A percentile compares a stretch with the other conserved stretches of the same genome.
These are phyloP conservation scores for Pseudogymnoascus sp. DNA, from an alignment of 2,329 filamentous ascomycete species.

Conservation along the genomic window DNA sequence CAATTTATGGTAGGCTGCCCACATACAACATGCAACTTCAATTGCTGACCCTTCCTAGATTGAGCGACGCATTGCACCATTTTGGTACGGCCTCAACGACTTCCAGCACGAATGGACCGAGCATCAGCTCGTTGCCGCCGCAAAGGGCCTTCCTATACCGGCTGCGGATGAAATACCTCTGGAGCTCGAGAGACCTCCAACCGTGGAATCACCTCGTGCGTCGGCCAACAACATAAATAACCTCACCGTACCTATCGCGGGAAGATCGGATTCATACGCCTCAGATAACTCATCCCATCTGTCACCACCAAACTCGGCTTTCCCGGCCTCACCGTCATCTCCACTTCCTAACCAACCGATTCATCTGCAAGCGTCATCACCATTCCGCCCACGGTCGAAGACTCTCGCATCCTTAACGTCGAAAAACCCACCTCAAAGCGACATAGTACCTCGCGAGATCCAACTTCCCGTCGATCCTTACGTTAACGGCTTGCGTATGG, in stretches of 20 bases:
- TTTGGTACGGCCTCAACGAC: slow-evolving; percentile 90
- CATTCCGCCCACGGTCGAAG: slow-evolving; percentile 78
- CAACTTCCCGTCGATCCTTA: slow-evolving; percentile 72
- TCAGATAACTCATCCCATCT: slow-evolving; percentile 59
- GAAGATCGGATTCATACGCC: slow-evolving; percentile 67
- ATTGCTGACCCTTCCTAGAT: slow-evolving; percentile 51
- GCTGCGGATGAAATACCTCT: slow-evolving; percentile 74
- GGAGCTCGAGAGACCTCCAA: slow-evolving; percentile 48
- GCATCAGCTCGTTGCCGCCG: slow-evolving; percentile 87
- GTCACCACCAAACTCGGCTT: slow-evolving; percentile 53
- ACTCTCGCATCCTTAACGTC: slow-evolving; percentile 77
- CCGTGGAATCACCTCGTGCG: slow-evolving; percentile 38
- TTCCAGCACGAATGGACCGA: slow-evolving; percentile 86
- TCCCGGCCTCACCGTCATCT: slow-evolving; percentile 51
- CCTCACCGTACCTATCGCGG: slow-evolving; percentile 71
- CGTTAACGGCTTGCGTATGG: slow-evolving; percentile 88
- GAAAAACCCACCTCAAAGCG: slow-evolving; percentile 62
- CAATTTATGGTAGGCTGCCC: slow-evolving; percentile 68
- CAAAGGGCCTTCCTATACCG: slow-evolving; percentile 74
- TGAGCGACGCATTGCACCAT: slow-evolving; percentile 84
- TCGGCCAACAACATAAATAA: slow-evolving; percentile 58
- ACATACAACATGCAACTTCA: background rate
- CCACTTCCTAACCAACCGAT: slow-evolving; percentile 37
- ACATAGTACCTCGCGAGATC: slow-evolving; percentile 70
- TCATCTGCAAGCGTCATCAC: slow-evolving; percentile 41